Conservation (phyloP, 2,329 filamentous ascomycete species). For the Trichophyton mentagrophytes region DNA sequence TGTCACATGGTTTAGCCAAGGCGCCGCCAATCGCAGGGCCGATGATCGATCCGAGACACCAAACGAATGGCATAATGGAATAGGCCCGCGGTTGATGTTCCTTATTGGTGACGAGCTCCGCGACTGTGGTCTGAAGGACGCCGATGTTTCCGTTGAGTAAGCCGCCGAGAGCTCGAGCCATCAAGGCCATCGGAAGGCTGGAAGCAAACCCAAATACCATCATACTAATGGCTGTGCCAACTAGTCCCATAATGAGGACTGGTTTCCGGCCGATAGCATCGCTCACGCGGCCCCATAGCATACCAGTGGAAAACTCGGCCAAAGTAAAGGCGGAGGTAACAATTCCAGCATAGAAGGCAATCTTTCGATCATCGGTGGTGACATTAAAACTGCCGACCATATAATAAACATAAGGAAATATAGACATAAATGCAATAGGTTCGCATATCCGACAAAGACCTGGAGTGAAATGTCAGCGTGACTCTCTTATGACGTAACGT, state of each 20-base stretch:
- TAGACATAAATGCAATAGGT: conserved; percentile 98
- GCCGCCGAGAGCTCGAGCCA: conserved; percentile 80
- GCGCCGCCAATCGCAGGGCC: conserved; percentile 85
- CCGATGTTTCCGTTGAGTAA: conserved; percentile 94
- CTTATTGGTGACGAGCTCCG: conserved; percentile 83
- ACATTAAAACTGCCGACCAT: conserved; percentile 91
- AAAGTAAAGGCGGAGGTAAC: conserved; percentile 94
- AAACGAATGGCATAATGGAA: conserved; percentile 95
- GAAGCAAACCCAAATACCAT: conserved; percentile 81
- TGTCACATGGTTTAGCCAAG: conserved; percentile 72
- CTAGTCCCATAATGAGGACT: conserved; percentile 75
- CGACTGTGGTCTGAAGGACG: conserved; percentile 87
- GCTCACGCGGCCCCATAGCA: conserved; percentile 87
- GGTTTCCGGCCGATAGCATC: conserved; percentile 88
- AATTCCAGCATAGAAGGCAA: conserved; percentile 87
- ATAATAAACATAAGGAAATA: conserved; percentile 96
- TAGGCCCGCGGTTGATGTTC: conserved; percentile 90
- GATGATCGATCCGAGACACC: conserved; percentile 92
- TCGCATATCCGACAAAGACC: conserved; percentile 93
- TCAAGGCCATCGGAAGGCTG: conserved; percentile 66
- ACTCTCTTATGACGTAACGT: background rate
- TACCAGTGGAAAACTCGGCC: conserved; percentile 82
- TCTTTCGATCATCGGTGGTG: conserved; percentile 62
- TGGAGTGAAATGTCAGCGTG: conserved; percentile 25
- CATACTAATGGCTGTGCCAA: conserved; percentile 86